Conservation (phyloP, 106 monocot genomes). For the Amphibolis antarctica region DNA sequence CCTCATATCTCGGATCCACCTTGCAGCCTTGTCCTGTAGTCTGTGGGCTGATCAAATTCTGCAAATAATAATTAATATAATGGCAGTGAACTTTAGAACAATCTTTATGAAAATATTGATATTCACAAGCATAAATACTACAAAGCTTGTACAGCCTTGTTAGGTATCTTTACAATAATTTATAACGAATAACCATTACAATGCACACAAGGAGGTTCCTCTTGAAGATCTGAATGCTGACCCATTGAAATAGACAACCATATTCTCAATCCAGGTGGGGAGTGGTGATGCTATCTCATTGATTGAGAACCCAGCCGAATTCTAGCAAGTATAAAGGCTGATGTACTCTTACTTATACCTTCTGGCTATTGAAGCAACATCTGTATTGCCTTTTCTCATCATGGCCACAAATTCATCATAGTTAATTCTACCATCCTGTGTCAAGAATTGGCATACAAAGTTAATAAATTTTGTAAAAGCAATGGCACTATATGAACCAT, state of each 20-base stretch:
- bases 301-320: too few species aligned
- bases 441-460: not conserved
- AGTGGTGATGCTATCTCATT: not conserved
- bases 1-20: too few species aligned
- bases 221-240: not conserved
- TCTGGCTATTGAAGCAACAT: not conserved
- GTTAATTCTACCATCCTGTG: slow-evolving; percentile 70
- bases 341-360: slow-evolving; percentile 1
- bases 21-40: too few species aligned
- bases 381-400: slow-evolving; percentile 23
- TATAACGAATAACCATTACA: not conserved
- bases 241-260: not conserved
- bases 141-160: too few species aligned
- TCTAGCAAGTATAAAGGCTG: not conserved
- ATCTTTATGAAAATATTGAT: too few species aligned
- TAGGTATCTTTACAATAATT: not conserved
- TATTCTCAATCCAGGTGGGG: not conserved
- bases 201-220: slow-evolving; percentile 1
- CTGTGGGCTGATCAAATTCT: too few species aligned
- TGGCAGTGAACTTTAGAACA: too few species aligned
- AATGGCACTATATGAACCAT: too few species aligned
- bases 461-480: too few species aligned
- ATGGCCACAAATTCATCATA: slow-evolving; percentile 55
- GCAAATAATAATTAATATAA: too few species aligned
- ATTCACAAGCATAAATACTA: too few species aligned